Conservation (phyloP, 805 yeast species). For the Kazachstania africana region DNA sequence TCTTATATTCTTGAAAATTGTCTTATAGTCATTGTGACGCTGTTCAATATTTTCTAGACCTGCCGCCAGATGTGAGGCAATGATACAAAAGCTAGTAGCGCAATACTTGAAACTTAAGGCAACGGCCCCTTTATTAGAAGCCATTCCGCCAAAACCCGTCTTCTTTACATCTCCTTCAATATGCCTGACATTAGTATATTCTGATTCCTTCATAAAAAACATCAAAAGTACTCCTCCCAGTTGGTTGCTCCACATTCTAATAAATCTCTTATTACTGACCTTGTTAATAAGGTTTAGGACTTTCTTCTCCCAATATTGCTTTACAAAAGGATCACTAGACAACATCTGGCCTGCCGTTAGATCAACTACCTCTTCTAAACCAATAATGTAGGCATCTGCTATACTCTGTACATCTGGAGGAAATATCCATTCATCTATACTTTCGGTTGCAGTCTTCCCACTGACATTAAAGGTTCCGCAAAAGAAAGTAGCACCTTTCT, state of each 20-base stretch:
- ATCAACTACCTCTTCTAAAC: conserved; percentile 84
- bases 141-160: conserved; percentile 89
- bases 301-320: conserved; percentile 54
- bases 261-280: conserved; percentile 32
- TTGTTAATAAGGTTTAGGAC: conserved; percentile 37
- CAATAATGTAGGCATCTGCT: conserved; percentile 69
- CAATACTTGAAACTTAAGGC: conserved; percentile 56
- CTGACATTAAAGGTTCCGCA: conserved; percentile 83
- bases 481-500: conserved; percentile 50
- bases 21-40: conserved; percentile 76
- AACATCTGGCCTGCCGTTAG: conserved; percentile 74
- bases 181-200: conserved; percentile 40
- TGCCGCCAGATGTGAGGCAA: conserved; percentile 87
- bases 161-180: conserved; percentile 69
- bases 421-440: conserved; percentile 66
- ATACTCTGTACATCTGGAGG: conserved; percentile 35
- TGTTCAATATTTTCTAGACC: conserved; percentile 74
- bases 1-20: conserved; percentile 56
- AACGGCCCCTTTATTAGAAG: conserved; percentile 72
- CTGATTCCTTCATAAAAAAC: conserved; percentile 49
- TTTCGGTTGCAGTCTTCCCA: conserved; percentile 49
- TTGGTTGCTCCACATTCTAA: conserved; percentile 61
- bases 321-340: conserved; percentile 54
- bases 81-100: conserved; percentile 62
- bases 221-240: conserved; percentile 75